Percentiles rank a stretch among this genome's conserved stretches.
Evolutionary conservation across 1,139 yeast species (phyloP).

Genomic region (Arxiozyma slooffiae): DNA sequence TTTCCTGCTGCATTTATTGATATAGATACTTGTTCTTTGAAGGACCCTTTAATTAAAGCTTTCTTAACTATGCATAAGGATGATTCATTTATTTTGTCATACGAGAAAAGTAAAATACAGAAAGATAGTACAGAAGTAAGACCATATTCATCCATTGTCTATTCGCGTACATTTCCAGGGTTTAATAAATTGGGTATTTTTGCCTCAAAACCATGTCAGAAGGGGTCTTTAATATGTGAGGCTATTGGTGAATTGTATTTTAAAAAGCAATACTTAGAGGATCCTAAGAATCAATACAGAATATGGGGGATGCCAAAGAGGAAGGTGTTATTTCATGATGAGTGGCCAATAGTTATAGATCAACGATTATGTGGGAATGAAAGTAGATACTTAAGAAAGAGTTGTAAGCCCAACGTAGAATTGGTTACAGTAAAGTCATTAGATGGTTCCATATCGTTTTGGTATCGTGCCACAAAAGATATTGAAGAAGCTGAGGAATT

Average conservation of each 20-base stretch:
- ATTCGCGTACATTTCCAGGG: constrained; percentile 47
- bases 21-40: constrained; percentile 40
- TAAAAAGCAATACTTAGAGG: constrained; percentile 50
- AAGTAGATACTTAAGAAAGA: constrained; percentile 62
- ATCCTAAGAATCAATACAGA: constrained; percentile 66
- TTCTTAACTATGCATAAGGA: constrained; percentile 26
- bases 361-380: constrained; percentile 72
- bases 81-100: constrained; percentile 26
- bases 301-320: constrained; percentile 83
- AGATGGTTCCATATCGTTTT: constrained; percentile 40
- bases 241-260: constrained; percentile 65
- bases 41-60: constrained; percentile 30
- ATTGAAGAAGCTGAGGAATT: constrained; percentile 58
- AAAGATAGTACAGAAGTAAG: constrained; percentile 25
- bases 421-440: constrained; percentile 43
- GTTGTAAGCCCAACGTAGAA: constrained; percentile 71
- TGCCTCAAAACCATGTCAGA: constrained; percentile 35
- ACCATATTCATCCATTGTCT: constrained; percentile 30
- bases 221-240: constrained; percentile 50
- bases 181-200: constrained; percentile 61
- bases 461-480: constrained; percentile 48
- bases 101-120: constrained; percentile 13
- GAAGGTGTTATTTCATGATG: constrained; percentile 49
- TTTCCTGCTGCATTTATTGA: constrained; percentile 46
- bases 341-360: constrained; percentile 56